These are phyloP conservation scores for Tuber magnatum DNA, from an alignment of 495 filamentous ascomycete genomes.

Conservation along the genomic window DNA sequence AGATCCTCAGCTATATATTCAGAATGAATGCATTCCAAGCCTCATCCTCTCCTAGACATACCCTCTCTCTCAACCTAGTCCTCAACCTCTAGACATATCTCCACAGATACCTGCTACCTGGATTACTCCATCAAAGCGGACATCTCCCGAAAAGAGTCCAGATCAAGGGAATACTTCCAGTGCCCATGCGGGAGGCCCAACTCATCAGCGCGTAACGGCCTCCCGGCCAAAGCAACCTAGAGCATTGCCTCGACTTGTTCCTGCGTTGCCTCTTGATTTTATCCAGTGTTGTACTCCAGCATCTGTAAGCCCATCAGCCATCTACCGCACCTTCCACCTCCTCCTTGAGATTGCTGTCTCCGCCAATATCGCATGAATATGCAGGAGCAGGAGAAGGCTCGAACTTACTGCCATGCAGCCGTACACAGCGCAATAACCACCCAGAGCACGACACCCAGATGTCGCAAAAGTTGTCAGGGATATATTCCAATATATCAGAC, in stretches of 20 bases:
- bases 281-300: not conserved
- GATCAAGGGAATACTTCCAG: not conserved
- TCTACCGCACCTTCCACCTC: too few relatives aligned
- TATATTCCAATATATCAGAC: not conserved
- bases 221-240: not conserved
- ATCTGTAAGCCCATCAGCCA: not conserved
- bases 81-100: too few relatives aligned
- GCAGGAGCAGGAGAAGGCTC: not conserved
- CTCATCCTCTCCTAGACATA: too few relatives aligned
- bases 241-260: not conserved
- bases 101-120: too few relatives aligned
- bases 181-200: not conserved
- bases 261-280: not conserved
- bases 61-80: too few relatives aligned
- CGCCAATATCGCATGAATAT: not conserved
- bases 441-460: not conserved
- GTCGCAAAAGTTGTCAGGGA: not conserved
- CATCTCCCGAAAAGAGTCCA: not conserved
- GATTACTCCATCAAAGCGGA: too few relatives aligned
- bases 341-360: not conserved
- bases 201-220: not conserved
- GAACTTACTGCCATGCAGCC: not conserved
- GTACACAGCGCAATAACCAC: not conserved
- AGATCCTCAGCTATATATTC: too few relatives aligned
- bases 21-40: too few relatives aligned